Conservation (phyloP, 129 eudicot species). For the Centella asiatica region DNA sequence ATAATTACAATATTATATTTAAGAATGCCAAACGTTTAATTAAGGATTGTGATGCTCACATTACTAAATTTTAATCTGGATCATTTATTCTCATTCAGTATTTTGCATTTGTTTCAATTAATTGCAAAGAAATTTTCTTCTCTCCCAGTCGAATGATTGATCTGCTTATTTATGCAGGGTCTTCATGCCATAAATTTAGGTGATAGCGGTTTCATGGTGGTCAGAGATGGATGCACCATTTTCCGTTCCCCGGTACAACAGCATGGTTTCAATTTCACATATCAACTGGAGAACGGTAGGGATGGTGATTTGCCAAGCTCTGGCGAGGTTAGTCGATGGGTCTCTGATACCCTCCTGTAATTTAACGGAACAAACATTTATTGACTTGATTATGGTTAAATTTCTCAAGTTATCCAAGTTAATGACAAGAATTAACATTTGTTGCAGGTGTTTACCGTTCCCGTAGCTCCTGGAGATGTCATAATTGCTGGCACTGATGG, state of each 20-base stretch:
- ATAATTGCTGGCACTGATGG: conserved; percentile 94
- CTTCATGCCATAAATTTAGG: conserved; percentile 85
- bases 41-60: too few relatives aligned
- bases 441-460: conserved; percentile 64
- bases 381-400: neutral
- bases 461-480: conserved; percentile 88
- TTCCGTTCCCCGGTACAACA: conserved; percentile 88
- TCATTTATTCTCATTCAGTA: too few relatives aligned
- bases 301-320: conserved; percentile 84
- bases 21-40: too few relatives aligned
- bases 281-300: conserved; percentile 75
- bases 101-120: neutral
- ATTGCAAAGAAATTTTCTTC: neutral
- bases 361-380: neutral
- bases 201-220: conserved; percentile 91
- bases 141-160: neutral
- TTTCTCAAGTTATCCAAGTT: neutral
- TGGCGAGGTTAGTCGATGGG: conserved; percentile 53
- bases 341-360: neutral
- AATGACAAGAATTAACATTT: neutral
- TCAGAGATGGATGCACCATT: conserved; percentile 84
- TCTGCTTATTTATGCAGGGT: conserved; percentile 39
- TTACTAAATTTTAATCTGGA: too few relatives aligned
- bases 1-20: too few relatives aligned
- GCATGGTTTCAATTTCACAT: conserved; percentile 87